Base-by-base conservation (phyloP, 2,329 filamentous ascomycete species). In the Microdochium paspali region DNA sequence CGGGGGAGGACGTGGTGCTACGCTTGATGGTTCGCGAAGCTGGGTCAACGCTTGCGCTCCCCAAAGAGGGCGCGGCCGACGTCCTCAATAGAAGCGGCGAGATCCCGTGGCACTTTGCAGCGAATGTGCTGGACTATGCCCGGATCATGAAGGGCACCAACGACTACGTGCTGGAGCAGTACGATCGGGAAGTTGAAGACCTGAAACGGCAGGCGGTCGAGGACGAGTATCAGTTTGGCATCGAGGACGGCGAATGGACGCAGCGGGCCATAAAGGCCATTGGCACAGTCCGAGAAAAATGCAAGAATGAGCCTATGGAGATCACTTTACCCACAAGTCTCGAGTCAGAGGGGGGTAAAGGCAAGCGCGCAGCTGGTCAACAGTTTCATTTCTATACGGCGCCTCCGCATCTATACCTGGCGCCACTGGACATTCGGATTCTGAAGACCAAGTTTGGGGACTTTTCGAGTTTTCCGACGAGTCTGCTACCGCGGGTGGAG, bases 131-230 rank as follows among this genome's bases (percentile, higher is more conserved):
- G 61, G 93, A 98, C 62, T 98, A 96, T 65, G 89, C 90, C 15
- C 82, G 90, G 32, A 85, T 97, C 47, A 95, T 98, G 87, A 95
- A 91, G 62, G 93, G 90, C 6, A 91, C 88, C 4, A 82, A 86
- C 57, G 82, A 86, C 28, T 98, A 98, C 61, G 91, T 98, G 84
- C 62, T 72, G 12, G 74, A 80, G 46, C 87, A 97, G 60, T 91
- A 84, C 56, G 82, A 94, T 52, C 70, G 79, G 31, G 91, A 97
- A 61, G 82, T 95, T 30, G 70, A 78, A 32, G 82, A 87, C 18
- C 70, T 98, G 23, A 70, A 80, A 50, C 74, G 74, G 51, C 89
- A 95, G 67, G 89, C 89, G 58, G 82, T 83, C 54, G 89, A 95
- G 63, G 93, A 98, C 60, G 88, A 96, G 66, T 70, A 93, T 28